Evolutionary conservation across 2,329 filamentous ascomycete genomes (phyloP).

Genomic region (Laburnicola sp.): DNA sequence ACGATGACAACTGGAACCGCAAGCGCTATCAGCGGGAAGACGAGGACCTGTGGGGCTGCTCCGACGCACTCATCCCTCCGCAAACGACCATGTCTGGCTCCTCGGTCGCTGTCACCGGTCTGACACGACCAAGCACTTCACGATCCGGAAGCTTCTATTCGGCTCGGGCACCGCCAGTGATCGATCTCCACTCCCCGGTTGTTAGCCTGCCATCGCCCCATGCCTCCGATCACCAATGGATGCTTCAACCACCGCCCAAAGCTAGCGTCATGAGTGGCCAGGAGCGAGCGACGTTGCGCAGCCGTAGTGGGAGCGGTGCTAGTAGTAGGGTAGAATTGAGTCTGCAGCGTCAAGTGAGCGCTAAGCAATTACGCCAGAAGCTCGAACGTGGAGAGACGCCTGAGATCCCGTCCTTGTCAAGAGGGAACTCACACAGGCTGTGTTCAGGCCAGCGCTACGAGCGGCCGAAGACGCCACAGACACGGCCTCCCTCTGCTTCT

Average conservation of each 20-base stretch:
- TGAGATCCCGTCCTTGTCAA: constrained; percentile 40
- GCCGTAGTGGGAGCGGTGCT: constrained; percentile 55
- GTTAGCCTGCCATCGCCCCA: constrained; percentile 73
- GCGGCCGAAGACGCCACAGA: constrained; percentile 33
- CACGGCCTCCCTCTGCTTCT: constrained; percentile 34
- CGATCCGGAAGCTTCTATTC: constrained; percentile 43
- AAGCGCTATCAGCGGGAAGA: constrained; percentile 84
- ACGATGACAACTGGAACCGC: constrained; percentile 68
- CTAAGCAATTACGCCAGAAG: constrained; percentile 41
- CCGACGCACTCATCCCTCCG: constrained; percentile 48
- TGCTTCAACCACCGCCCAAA: constrained; percentile 88
- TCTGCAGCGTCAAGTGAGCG: constrained; percentile 46
- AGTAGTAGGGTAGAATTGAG: constrained; percentile 47
- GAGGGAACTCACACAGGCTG: constrained; percentile 40
- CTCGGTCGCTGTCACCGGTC: constrained; percentile 35
- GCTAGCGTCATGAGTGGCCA: constrained; percentile 91
- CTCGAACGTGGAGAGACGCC: constrained; percentile 41
- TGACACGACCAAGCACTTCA: constrained; percentile 35
- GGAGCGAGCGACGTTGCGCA: constrained; percentile 64
- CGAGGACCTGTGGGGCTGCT: constrained; percentile 79
- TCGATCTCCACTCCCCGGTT: constrained; percentile 83
- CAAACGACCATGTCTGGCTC: constrained; percentile 31
- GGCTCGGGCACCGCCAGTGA: constrained; percentile 68
- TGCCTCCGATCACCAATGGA: constrained; percentile 78
- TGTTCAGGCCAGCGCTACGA: constrained; percentile 33